phyloP scores from a whole-genome alignment of 495 filamentous ascomycete species.

The Xylaria intraflava region DNA sequence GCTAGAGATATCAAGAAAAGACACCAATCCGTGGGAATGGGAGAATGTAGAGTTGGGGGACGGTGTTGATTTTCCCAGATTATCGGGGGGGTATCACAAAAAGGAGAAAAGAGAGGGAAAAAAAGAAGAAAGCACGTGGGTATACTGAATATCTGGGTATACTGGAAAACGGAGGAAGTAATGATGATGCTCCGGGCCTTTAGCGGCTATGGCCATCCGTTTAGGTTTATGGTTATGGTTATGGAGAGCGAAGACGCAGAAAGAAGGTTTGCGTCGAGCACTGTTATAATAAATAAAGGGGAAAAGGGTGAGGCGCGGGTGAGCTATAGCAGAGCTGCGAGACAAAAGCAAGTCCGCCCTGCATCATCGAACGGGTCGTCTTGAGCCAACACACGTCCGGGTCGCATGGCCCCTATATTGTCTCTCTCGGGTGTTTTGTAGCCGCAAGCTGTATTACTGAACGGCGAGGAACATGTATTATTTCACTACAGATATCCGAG shows the following conservation, averaged over 20 bases:
- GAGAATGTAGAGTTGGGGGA: neutral
- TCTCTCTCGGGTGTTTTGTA: no score
- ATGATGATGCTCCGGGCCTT: neutral
- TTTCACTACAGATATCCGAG: no score
- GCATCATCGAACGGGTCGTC: no score
- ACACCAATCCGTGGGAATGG: neutral
- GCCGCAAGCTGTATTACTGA: no score
- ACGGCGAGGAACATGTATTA: no score
- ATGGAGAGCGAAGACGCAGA: neutral
- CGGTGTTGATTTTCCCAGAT: neutral
- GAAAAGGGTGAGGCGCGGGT: no score
- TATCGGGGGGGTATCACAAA: conserved; percentile 6
- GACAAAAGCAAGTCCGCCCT: no score
- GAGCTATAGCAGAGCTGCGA: neutral
- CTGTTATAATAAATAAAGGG: neutral
- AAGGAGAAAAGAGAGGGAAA: neutral
- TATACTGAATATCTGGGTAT: conserved; percentile 1
- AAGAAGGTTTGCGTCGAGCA: neutral
- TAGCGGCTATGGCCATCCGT: neutral
- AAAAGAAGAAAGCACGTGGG: neutral
- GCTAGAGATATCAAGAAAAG: neutral
- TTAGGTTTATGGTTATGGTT: neutral
- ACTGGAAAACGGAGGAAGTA: neutral
- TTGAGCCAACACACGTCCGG: no score
- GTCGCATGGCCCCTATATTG: no score